Evolutionary conservation across 148 eudicot species (phyloP).

Genomic region (Euryodendron excelsum): DNA sequence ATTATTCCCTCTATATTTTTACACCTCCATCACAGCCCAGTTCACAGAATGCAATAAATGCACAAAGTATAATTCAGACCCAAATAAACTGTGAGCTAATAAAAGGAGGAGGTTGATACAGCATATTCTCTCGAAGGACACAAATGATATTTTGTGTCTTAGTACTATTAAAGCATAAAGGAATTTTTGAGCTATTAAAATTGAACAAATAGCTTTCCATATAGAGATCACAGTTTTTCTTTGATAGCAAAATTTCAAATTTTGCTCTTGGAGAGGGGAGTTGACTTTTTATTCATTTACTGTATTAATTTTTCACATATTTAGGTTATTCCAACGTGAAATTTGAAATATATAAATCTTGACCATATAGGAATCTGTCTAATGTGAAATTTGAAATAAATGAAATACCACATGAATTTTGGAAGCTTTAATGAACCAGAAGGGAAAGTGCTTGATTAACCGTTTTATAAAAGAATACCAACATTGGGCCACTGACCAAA

Average conservation of each 20-base stretch:
- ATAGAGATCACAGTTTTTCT: background rate
- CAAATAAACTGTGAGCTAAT: background rate
- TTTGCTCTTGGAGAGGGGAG: background rate
- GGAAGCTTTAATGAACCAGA: too few relatives aligned
- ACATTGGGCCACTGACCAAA: background rate
- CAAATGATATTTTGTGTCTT: background rate
- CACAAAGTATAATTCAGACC: background rate
- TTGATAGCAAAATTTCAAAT: background rate
- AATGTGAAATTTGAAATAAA: too few relatives aligned
- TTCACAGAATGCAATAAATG: background rate
- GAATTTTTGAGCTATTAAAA: background rate
- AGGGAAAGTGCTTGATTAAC: background rate
- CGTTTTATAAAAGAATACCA: background rate
- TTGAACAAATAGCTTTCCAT: background rate
- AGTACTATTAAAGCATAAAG: background rate
- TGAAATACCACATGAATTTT: too few relatives aligned
- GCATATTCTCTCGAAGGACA: background rate
- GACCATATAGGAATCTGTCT: too few relatives aligned
- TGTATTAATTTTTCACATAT: too few relatives aligned
- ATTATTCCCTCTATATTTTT: background rate
- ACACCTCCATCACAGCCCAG: background rate
- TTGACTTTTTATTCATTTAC: too few relatives aligned
- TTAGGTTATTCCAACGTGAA: too few relatives aligned
- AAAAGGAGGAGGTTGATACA: background rate
- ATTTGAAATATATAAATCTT: too few relatives aligned